phyloP scores from a whole-genome alignment of 2,329 filamentous ascomycete genomes.

The Xylariales sp. region DNA sequence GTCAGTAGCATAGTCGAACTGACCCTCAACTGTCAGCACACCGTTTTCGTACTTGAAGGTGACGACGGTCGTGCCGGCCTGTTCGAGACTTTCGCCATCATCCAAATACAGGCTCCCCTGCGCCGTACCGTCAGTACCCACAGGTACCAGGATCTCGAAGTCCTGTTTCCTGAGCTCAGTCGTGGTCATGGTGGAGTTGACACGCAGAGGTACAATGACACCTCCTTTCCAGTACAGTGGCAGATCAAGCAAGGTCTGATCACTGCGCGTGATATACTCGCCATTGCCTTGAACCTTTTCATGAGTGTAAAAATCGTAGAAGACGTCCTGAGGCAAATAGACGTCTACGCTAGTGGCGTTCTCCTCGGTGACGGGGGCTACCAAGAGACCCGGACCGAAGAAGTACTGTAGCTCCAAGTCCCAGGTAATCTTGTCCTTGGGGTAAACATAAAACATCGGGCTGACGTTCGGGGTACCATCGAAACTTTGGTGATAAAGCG shows the following conservation, averaged over 20 bases:
- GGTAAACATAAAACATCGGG: constrained; percentile 68
- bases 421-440: constrained; percentile 35
- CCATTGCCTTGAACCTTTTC: constrained; percentile 37
- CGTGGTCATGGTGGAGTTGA: constrained; percentile 55
- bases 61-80: constrained; percentile 51
- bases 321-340: constrained; percentile 43
- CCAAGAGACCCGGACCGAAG: constrained; percentile 38
- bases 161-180: constrained; percentile 56
- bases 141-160: constrained; percentile 68
- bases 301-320: constrained; percentile 49
- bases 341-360: constrained; percentile 37
- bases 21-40: constrained; percentile 44
- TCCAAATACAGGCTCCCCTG: constrained; percentile 69
- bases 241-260: constrained; percentile 45
- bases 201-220: constrained; percentile 57
- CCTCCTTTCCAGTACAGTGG: constrained; percentile 66
- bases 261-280: constrained; percentile 29
- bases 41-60: constrained; percentile 54
- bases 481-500: constrained; percentile 54
- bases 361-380: constrained; percentile 41
- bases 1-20: constrained; percentile 46
- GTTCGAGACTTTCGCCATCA: constrained; percentile 66
- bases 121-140: constrained; percentile 58
- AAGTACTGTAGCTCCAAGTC: constrained; percentile 43
- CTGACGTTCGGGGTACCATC: constrained; percentile 62